Conservation (phyloP, 805 yeast genomes). For the Teunomyces panamensis region DNA sequence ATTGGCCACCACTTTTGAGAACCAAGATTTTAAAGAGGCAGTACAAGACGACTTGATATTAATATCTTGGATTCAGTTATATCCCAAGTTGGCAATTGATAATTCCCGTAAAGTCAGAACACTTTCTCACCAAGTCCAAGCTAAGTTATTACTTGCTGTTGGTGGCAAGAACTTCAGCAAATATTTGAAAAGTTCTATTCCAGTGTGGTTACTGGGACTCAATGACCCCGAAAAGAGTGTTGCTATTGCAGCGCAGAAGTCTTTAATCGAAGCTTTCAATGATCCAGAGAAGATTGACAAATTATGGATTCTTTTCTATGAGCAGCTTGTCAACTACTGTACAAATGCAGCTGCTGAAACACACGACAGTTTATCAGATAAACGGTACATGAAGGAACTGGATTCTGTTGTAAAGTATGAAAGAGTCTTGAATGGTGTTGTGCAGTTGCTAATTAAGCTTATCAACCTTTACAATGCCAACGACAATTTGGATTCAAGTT, state of each 20-base stretch:
- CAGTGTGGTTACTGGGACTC: slow-evolving; percentile 68
- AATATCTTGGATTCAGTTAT: slow-evolving; percentile 75
- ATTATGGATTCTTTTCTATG: slow-evolving; percentile 59
- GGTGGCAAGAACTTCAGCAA: slow-evolving; percentile 56
- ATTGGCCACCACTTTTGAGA: slow-evolving; percentile 10
- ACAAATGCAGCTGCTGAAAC: slow-evolving; percentile 57
- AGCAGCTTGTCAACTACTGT: slow-evolving; percentile 54
- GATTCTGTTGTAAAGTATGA: slow-evolving; percentile 65
- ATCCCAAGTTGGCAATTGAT: slow-evolving; percentile 75
- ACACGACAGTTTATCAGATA: slow-evolving; percentile 67
- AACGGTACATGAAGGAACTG: slow-evolving; percentile 61
- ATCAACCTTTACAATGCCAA: slow-evolving; percentile 1
- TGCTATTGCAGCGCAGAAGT: slow-evolving; percentile 44
- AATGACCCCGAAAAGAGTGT: slow-evolving; percentile 70
- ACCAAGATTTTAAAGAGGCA: slow-evolving; percentile 8
- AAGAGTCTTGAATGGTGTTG: slow-evolving; percentile 50
- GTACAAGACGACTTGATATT: slow-evolving; percentile 49
- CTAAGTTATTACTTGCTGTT: slow-evolving; percentile 44
- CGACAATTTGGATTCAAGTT: not conserved
- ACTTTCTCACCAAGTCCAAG: slow-evolving; percentile 63
- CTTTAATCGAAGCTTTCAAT: slow-evolving; percentile 54
- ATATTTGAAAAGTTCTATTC: slow-evolving; percentile 68
- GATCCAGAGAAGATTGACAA: slow-evolving; percentile 46
- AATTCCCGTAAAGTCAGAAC: slow-evolving; percentile 63
- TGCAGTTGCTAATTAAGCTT: slow-evolving; percentile 44